Evolutionary conservation across 2,329 filamentous ascomycete species (phyloP).

Genomic region (Verticillium nonalfalfae): DNA sequence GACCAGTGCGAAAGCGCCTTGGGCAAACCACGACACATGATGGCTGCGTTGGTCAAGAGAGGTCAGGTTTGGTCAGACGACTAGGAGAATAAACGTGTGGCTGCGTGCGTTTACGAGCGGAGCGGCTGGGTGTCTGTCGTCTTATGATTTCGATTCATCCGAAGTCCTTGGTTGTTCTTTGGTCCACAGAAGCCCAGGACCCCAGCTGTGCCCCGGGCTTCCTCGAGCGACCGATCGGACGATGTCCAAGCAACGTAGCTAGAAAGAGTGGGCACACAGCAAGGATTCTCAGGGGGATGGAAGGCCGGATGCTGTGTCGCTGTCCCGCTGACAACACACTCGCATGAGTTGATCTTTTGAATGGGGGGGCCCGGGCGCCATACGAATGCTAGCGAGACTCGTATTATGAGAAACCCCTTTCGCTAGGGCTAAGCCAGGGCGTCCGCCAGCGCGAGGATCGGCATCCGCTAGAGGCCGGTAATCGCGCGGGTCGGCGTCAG

Average conservation of each 20-base stretch:
- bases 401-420: not conserved
- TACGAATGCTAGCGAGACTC: not conserved
- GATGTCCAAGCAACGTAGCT: not conserved
- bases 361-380: not conserved
- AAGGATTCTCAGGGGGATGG: no score
- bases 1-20: no score
- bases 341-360: not conserved
- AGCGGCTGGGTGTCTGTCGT: not conserved
- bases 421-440: not conserved
- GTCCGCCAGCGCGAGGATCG: not conserved
- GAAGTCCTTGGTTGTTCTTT: not conserved
- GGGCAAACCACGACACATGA: not conserved
- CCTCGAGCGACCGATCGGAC: not conserved
- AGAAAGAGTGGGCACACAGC: no score
- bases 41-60: not conserved
- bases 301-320: no score
- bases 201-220: not conserved
- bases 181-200: not conserved
- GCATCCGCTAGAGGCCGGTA: not conserved
- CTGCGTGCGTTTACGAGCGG: not conserved
- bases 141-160: not conserved
- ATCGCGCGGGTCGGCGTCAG: not conserved
- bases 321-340: no score
- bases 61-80: not conserved
- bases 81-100: not conserved